Conservation (phyloP, 257 asterid species). For the Striga asiatica region DNA sequence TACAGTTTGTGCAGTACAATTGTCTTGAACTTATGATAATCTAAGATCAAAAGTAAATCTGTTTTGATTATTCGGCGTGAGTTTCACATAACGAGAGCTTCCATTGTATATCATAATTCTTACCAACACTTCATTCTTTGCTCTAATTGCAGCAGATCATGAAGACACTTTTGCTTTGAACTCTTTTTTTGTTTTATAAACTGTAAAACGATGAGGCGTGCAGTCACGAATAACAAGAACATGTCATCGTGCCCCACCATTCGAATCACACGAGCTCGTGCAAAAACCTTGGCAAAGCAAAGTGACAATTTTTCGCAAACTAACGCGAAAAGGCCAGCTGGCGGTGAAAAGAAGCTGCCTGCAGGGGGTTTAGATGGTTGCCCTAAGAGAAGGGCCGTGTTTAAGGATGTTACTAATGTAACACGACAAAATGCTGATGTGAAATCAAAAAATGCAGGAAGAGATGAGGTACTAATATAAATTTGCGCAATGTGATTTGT, state of each 20-base stretch:
- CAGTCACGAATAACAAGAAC: conserved; percentile 37
- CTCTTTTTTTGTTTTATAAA: conserved; percentile 8
- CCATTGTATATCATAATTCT: too few relatives aligned
- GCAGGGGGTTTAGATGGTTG: conserved; percentile 21
- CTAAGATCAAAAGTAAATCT: too few relatives aligned
- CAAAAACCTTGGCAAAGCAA: conserved; percentile 37
- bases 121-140: too few relatives aligned
- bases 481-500: too few relatives aligned
- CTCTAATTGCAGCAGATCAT: conserved; percentile 27
- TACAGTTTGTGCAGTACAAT: too few relatives aligned
- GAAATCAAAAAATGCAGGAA: too few relatives aligned
- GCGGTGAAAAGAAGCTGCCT: too few relatives aligned
- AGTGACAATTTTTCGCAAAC: conserved; percentile 26
- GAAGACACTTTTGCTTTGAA: conserved; percentile 17
- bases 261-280: conserved; percentile 59
- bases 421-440: conserved; percentile 28
- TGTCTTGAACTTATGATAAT: too few relatives aligned
- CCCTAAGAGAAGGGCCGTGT: conserved; percentile 51
- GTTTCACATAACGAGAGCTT: too few relatives aligned
- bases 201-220: conserved; percentile 15
- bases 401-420: conserved; percentile 56
- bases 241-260: conserved; percentile 20
- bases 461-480: too few relatives aligned
- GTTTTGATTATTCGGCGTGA: too few relatives aligned
- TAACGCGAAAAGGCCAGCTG: conserved; percentile 45